Evolutionary conservation across 345 rosid species (phyloP), one percentile per base, ranked within the genome.

Genomic region (Eucalyptus brandiana): DNA sequence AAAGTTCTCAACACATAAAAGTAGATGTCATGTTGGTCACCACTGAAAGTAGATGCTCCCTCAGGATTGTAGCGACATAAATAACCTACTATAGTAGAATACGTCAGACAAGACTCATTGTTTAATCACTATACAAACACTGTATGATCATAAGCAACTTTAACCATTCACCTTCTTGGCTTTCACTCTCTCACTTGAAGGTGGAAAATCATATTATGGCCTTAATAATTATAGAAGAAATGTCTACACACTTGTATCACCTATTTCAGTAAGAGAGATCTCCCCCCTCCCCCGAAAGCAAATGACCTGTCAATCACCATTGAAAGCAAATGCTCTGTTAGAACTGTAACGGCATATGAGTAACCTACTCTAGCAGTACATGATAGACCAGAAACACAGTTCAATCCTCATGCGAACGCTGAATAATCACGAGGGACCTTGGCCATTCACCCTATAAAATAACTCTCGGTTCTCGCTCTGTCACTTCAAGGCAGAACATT

Each of bases 311-410:
- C 37, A 28, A 11, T 60, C 15, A 60, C 7, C 7, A 26, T 6
- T 6, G 7, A 12, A 58, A 58, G 65, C 0, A 60, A 12, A 60
- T 60, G 67, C 6, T 60, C 0, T 12, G 1, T 30, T 30, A 30
- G 13, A 58, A 58, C n/a, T 3, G n/a, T 58, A 26, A 2, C 1
- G 17, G 4, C 9, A 30, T 2, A 30, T 2, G 34, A 6, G 0
- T 13, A 30, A 28, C 34, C 17, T 28, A 13, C 0, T 62, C 8
- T 13, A 6, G 4, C 17, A 62, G 15, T 1, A 62, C 69, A 62
- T 6, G 34, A 10, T 3, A 13, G 32, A 62, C 9, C 28, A 60
- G 7, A 60, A 26, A 60, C 69, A 9, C 62, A 5, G 2, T 60
- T 60, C 15, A 13, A 60, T 60, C 69, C 8, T 13, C n/a, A 4